phyloP scores from a whole-genome alignment of 2,329 filamentous ascomycete genomes.

The Sporothrix inflata region DNA sequence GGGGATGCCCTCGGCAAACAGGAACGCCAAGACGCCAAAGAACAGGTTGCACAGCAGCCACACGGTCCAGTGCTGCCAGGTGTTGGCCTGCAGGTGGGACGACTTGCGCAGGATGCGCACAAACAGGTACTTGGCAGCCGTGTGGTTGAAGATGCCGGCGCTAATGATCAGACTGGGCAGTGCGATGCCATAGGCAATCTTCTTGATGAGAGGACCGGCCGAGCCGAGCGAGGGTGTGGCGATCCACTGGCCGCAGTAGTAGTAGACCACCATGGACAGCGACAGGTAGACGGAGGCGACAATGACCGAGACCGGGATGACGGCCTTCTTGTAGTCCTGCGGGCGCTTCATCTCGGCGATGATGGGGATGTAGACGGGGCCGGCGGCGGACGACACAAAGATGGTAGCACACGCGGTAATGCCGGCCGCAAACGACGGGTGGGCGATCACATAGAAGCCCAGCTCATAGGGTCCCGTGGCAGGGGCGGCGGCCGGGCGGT shows the following conservation, averaged over 20 bases:
- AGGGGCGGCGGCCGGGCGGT: conserved; percentile 45
- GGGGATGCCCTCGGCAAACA: conserved; percentile 30
- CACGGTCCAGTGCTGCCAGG: conserved; percentile 38
- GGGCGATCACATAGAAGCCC: conserved; percentile 53
- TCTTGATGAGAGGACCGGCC: conserved; percentile 62
- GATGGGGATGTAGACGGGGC: conserved; percentile 62
- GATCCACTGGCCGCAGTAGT: conserved; percentile 65
- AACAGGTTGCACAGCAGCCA: conserved; percentile 35
- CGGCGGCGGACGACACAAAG: conserved; percentile 59
- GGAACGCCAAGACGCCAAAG: conserved; percentile 25
- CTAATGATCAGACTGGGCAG: conserved; percentile 57
- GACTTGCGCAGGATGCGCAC: conserved; percentile 40
- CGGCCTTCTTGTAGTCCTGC: conserved; percentile 61
- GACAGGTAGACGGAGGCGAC: conserved; percentile 55
- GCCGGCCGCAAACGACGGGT: conserved; percentile 58
- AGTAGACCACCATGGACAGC: conserved; percentile 57
- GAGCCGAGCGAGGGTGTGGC: conserved; percentile 57
- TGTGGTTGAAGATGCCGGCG: conserved; percentile 40
- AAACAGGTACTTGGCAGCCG: conserved; percentile 40
- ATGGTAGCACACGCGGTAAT: conserved; percentile 60
- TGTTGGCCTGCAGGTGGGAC: conserved; percentile 40
- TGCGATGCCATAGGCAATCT: conserved; percentile 63
- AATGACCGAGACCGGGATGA: conserved; percentile 53
- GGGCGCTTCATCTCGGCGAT: conserved; percentile 67
- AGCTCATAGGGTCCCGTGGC: conserved; percentile 46